Percentiles rank a stretch among this genome's conserved stretches.
Conservation (phyloP, 2,329 filamentous ascomycete genomes). For the Pseudogymnoascus sp. region DNA sequence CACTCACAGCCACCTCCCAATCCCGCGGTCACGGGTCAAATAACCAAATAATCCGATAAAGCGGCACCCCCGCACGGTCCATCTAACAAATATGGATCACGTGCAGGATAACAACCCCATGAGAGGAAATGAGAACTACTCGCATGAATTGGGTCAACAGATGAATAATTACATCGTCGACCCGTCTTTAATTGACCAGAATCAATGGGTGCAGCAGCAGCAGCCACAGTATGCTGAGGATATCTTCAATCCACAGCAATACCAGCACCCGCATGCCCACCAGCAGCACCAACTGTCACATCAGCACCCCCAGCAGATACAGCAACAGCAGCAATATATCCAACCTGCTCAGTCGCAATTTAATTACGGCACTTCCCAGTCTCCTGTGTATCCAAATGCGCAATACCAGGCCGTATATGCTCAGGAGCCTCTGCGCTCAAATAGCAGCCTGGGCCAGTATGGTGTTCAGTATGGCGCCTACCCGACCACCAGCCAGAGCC, state of each 20-base stretch:
- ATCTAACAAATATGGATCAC: slow-evolving; percentile 10
- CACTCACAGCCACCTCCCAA: background rate
- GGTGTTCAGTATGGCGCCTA: background rate
- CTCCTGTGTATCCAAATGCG: background rate
- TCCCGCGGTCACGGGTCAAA: background rate
- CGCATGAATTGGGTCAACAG: background rate
- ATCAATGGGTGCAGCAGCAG: slow-evolving; percentile 9
- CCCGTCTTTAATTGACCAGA: slow-evolving; percentile 13
- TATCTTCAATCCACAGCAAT: slow-evolving; percentile 2
- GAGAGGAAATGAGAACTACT: slow-evolving; percentile 2
- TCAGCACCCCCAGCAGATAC: background rate
- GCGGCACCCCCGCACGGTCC: slow-evolving; percentile 7
- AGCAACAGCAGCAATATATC: background rate
- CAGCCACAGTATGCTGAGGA: slow-evolving; percentile 10
- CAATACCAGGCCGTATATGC: background rate
- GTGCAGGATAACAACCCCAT: slow-evolving; percentile 6
- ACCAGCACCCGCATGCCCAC: background rate
- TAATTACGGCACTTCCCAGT: background rate
- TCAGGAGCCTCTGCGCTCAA: background rate
- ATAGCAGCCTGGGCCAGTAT: background rate
- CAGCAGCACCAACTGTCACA: background rate
- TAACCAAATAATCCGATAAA: background rate
- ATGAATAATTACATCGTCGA: slow-evolving; percentile 2
- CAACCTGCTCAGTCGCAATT: background rate
- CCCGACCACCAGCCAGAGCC: background rate